Conservation (phyloP, 805 yeast species). For the Yamadazyma laniorum region DNA sequence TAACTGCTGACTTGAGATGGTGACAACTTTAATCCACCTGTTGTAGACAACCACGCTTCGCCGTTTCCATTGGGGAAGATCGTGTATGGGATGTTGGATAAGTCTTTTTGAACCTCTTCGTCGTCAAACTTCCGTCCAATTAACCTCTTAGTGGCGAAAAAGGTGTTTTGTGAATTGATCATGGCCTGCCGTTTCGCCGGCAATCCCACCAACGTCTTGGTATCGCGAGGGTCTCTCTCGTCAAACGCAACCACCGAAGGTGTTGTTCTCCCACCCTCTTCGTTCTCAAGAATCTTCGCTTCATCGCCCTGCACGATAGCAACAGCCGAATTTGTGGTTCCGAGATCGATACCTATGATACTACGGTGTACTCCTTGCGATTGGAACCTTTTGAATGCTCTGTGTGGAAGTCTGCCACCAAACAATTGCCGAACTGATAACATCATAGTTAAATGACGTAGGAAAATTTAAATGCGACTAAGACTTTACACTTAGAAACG, state of each 20-base stretch:
- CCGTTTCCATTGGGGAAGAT: conserved; percentile 60
- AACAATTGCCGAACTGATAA: background rate
- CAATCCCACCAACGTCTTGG: conserved; percentile 55
- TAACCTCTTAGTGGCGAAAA: conserved; percentile 78
- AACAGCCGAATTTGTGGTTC: conserved; percentile 85
- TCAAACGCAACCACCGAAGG: conserved; percentile 75
- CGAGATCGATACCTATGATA: conserved; percentile 75
- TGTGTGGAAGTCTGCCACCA: background rate
- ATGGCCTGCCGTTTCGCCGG: conserved; percentile 78
- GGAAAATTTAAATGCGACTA: too few species aligned
- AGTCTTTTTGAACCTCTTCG: conserved; percentile 66
- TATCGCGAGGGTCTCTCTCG: conserved; percentile 15
- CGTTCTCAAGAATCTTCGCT: conserved; percentile 69
- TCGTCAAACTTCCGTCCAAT: conserved; percentile 73
- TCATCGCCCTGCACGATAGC: conserved; percentile 67
- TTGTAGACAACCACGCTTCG: conserved; percentile 64
- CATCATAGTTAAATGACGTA: too few species aligned
- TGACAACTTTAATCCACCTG: conserved; percentile 47
- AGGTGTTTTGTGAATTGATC: conserved; percentile 73
- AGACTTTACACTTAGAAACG: too few species aligned
- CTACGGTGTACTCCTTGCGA: conserved; percentile 5
- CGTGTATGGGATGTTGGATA: conserved; percentile 59
- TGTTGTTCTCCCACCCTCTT: conserved; percentile 76
- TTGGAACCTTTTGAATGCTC: background rate
- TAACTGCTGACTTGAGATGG: conserved; percentile 74